These are phyloP conservation scores for Rosa lucieae DNA, from an alignment of 306 rosid genomes.

Conservation along the genomic window DNA sequence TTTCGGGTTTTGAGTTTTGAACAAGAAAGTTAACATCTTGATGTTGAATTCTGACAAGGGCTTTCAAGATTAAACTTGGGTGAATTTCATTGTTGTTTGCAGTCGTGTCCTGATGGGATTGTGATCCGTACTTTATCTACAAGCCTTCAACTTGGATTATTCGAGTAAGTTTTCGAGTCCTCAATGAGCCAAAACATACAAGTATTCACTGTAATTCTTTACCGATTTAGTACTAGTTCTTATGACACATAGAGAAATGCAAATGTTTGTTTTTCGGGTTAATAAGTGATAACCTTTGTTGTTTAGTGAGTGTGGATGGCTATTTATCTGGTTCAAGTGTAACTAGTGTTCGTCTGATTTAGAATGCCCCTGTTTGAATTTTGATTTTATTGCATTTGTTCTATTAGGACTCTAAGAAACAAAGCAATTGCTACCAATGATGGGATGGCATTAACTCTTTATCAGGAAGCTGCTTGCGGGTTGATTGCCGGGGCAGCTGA, in stretches of 20 bases:
- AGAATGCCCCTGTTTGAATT: background rate
- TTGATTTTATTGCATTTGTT: background rate
- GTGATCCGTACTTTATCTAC: no score
- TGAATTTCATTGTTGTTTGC: no score
- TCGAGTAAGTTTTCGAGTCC: no score
- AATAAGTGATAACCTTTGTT: no score
- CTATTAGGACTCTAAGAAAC: slow-evolving; percentile 7
- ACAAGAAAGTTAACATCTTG: background rate
- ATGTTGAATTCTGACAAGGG: background rate
- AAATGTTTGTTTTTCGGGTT: no score
- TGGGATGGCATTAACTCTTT: slow-evolving; percentile 7
- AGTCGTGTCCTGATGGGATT: no score
- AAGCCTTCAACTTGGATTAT: no score
- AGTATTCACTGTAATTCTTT: no score
- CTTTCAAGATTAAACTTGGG: background rate
- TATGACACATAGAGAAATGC: no score
- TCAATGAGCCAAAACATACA: no score
- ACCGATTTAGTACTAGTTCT: no score
- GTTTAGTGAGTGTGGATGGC: background rate
- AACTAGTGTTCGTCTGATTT: background rate
- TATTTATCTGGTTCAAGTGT: background rate
- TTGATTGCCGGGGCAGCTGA: slow-evolving; percentile 5
- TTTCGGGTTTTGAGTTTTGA: background rate
- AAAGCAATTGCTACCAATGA: slow-evolving; percentile 5
- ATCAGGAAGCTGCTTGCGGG: slow-evolving; percentile 17